These are phyloP conservation scores for Nothomitra cinnamomea DNA, from an alignment of 2,329 filamentous ascomycete species.

Conservation along the genomic window DNA sequence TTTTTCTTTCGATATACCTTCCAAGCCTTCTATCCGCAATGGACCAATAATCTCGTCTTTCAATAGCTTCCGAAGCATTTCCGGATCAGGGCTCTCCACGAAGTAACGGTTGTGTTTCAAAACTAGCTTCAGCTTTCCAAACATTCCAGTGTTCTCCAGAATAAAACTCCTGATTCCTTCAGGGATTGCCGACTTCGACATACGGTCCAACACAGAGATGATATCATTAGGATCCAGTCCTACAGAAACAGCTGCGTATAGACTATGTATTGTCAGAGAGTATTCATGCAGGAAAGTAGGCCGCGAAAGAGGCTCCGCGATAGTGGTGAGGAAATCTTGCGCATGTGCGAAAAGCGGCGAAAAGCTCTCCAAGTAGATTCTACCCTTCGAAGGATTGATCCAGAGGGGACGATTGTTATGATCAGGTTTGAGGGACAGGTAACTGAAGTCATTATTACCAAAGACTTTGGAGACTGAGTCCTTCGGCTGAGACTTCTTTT, in stretches of 20 bases:
- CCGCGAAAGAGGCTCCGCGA: slow-evolving; percentile 81
- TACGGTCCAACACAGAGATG: slow-evolving; percentile 69
- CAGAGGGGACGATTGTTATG: slow-evolving; percentile 81
- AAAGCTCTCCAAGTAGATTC: slow-evolving; percentile 89
- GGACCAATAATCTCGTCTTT: slow-evolving; percentile 69
- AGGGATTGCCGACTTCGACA: slow-evolving; percentile 78
- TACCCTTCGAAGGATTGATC: slow-evolving; percentile 76
- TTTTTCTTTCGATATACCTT: slow-evolving; percentile 58
- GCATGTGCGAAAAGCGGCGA: slow-evolving; percentile 72
- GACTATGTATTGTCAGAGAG: slow-evolving; percentile 72
- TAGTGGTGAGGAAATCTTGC: slow-evolving; percentile 88
- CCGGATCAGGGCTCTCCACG: slow-evolving; percentile 77
- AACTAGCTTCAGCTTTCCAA: slow-evolving; percentile 90
- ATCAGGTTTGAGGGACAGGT: slow-evolving; percentile 68
- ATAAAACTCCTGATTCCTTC: slow-evolving; percentile 67
- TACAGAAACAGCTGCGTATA: slow-evolving; percentile 90
- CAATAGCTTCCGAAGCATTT: slow-evolving; percentile 72
- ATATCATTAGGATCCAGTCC: slow-evolving; percentile 84
- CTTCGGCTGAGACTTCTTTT: slow-evolving; percentile 23
- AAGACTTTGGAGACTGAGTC: slow-evolving; percentile 39
- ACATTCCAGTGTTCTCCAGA: slow-evolving; percentile 69
- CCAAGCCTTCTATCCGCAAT: slow-evolving; percentile 55
- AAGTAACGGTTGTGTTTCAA: slow-evolving; percentile 90
- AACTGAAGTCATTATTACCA: slow-evolving; percentile 61
- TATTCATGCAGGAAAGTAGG: slow-evolving; percentile 91